Base-by-base conservation (phyloP, 257 asterid genomes). In the Nicotiana tabacum region DNA sequence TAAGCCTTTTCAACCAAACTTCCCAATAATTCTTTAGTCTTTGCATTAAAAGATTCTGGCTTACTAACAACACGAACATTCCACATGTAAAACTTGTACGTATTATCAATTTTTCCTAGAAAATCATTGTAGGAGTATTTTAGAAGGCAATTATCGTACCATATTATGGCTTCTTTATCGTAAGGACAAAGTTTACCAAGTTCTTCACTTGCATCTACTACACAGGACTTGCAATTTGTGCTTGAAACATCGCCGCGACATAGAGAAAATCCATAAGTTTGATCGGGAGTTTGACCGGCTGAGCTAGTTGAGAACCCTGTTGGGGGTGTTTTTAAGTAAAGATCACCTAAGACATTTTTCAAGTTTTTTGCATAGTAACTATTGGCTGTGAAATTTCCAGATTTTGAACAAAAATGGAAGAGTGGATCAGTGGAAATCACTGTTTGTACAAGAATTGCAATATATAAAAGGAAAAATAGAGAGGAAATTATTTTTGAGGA, bases 111-210 rank as follows among this genome's bases (percentile, higher is more conserved):
- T 1, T 78, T 78, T 3, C 91, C 88, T 16, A 84, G 57, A 78
- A 90, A 90, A n/a, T 86, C 85, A 10, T 2, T 12, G 57, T 88
- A 27, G 0, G 86, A 85, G 69, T 87, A 90, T 53, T 90, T 88
- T 17, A 88, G 43, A 77, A 83, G 82, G 80, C 93, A 90, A 30
- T 86, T 76, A 21, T 90, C 91, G 66, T 90, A 90, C 93, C 93
- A 90, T 24, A 88, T 43, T 13, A 87, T 58, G 0, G 90, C 90
- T 24, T 74, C 89, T 77, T 56, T 84, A 68, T 81, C 48, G 67
- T 80, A 81, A 6, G 90, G 90, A 58, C 91, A 88, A 16, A 53
- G 80, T 12, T 39, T 39, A 33, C 69, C 56, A 57, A 85, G 57
- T 29, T 81, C 82, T 37, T 48, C 70, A 79, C 89, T 79, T 0